Base-by-base conservation (phyloP, 805 yeast species). In the Candida piceae region DNA sequence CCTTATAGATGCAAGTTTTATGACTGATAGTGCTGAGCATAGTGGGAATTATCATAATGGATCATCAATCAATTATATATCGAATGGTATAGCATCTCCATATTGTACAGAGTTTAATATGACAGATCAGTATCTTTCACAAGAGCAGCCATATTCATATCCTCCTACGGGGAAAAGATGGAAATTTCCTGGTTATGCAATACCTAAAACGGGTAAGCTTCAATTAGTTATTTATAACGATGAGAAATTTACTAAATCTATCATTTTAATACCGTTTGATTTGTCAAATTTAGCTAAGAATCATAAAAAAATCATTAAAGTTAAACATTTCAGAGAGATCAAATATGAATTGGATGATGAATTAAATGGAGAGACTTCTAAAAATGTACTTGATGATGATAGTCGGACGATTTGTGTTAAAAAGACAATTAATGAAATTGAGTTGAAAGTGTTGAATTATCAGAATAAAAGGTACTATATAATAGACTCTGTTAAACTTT, bases 31-130 rank as follows among this genome's bases (percentile, higher is more conserved):
- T n/a, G n/a, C n/a, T n/a, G n/a, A n/a, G n/a, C n/a, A n/a, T n/a
- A n/a, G n/a, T n/a, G n/a, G n/a, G n/a, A n/a, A n/a, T n/a, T n/a
- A n/a, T n/a, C n/a, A n/a, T n/a, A n/a, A n/a, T n/a, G n/a, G n/a
- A n/a, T n/a, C n/a, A n/a, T n/a, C n/a, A n/a, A n/a, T n/a, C n/a
- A n/a, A n/a, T n/a, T n/a, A n/a, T n/a, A n/a, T n/a, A n/a, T n/a
- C n/a, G n/a, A n/a, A n/a, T n/a, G 13, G n/a, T 11, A 18, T 20
- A 5, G 9, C 31, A 3, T 50, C 60, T 1, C 66, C 65, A 2
- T 62, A 60, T 39, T 60, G 60, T 25, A 59, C 61, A 2, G 52
- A 49, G 7, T 45, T 61, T 7, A 58, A 57, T 35, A 22, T 60
- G 22, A 59, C 53, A 24, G 45, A 41, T 17, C 39, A 45, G 30